Base-by-base conservation (phyloP, 2,329 filamentous ascomycete species). In the Eutypella sp. region DNA sequence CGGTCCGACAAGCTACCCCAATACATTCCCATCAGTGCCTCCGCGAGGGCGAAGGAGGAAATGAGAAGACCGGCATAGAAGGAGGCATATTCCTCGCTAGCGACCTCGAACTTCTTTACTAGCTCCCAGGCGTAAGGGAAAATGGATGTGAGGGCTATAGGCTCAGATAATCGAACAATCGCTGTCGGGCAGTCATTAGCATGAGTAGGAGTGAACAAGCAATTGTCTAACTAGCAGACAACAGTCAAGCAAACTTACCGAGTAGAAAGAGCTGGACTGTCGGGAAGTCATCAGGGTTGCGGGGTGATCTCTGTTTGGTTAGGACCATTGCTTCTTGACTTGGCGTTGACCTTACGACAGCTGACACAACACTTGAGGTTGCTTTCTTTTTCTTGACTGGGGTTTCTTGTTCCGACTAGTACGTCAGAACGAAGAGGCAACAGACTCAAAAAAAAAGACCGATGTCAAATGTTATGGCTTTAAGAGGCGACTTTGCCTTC, bases 91-190 rank as follows among this genome's bases (percentile, higher is more conserved):
- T 79, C 72, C 55, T 82, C 79, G 57, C 80, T 76, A 51, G 85
- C 87, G 56, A 91, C 76, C 34, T 87, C 61, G 66, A 89, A 89
- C 56, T 82, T 76, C 67, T 87, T 87, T 55, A 92, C 84, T 56
- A 92, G 82, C 49, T 85, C 79, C 86, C 87, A 95, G 49, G 88
- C 88, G 67, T 96, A 96, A 18, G 91, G 91, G 59, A 92, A 95
- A 67, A 96, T 93, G 61, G 88, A 93, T 2, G 90, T 96, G 53
- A 96, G 79, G 42, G 91, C 90, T 57, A 96, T 92, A 19, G 91
- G 91, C 67, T 96, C 91, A 44, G 90, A 88, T 55, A 96, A 81
- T 52, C 91, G 89, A 62, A 95, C 91, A 74, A 96, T 89, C 65
- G 89, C 90, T 95, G 58, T n/a, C 23, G 19, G 3, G 16, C 20